Evolutionary conservation across 176 grass and related monocot species (phyloP).

Genomic region (Hyparrhenia diplandra): DNA sequence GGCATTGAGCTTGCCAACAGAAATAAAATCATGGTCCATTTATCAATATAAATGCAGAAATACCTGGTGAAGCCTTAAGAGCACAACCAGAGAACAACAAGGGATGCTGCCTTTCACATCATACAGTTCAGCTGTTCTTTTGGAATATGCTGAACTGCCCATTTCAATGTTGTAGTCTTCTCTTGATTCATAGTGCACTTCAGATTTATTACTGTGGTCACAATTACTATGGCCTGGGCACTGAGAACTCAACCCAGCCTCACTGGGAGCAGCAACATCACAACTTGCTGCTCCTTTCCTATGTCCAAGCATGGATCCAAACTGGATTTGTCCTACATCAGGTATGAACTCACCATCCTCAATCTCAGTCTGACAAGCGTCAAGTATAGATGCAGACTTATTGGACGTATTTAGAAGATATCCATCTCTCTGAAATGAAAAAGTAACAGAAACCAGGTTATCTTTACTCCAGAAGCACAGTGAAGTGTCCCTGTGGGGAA

Average conservation of each 20-base stretch:
- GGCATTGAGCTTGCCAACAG: neutral
- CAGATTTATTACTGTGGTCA: neutral
- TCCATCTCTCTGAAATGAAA: constrained; percentile 26
- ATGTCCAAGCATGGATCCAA: neutral
- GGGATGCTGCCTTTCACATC: neutral
- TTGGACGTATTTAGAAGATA: neutral
- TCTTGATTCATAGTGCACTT: constrained; percentile 14
- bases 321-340: neutral
- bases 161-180: neutral
- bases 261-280: constrained; percentile 2
- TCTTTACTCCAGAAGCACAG: neutral
- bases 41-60: neutral
- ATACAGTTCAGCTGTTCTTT: neutral
- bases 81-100: constrained; percentile 29
- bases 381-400: neutral
- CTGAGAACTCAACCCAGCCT: neutral
- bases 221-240: neutral
- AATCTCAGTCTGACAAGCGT: neutral
- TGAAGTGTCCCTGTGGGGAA: neutral
- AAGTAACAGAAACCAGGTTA: constrained; percentile 4
- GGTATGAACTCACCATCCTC: constrained; percentile 48
- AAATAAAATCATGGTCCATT: neutral
- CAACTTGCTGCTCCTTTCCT: neutral
- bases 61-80: constrained; percentile 48
- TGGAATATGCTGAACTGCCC: constrained; percentile 2